phyloP scores from a whole-genome alignment of 257 asterid species.

The Voacanga thouarsii region DNA sequence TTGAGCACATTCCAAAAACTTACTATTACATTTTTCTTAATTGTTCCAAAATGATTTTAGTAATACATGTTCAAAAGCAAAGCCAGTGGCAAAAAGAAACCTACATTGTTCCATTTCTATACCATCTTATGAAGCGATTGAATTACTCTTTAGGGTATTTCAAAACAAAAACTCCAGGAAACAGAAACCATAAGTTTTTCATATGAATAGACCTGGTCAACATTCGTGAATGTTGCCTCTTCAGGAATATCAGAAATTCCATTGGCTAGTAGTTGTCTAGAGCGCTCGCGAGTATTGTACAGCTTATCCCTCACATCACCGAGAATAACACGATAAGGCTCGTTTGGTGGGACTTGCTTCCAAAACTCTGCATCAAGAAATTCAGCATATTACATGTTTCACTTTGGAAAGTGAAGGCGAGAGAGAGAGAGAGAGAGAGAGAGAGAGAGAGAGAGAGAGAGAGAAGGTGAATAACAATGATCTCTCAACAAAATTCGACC shows the following conservation, averaged over 20 bases:
- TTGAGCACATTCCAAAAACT: too few relatives aligned
- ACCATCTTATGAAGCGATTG: not conserved
- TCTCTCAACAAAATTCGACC: not conserved
- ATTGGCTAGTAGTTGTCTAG: slow-evolving; percentile 68
- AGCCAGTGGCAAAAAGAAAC: too few relatives aligned
- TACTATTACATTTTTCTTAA: too few relatives aligned
- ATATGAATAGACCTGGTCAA: slow-evolving; percentile 59
- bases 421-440: not conserved
- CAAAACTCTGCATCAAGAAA: slow-evolving; percentile 64
- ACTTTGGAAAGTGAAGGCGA: slow-evolving; percentile 1
- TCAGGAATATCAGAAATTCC: slow-evolving; percentile 71
- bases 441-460: slow-evolving; percentile 1
- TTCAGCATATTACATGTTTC: slow-evolving; percentile 2
- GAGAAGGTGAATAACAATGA: slow-evolving; percentile 2
- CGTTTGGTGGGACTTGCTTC: slow-evolving; percentile 84
- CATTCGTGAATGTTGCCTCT: slow-evolving; percentile 61
- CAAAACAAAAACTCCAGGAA: not conserved
- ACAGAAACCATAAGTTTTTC: not conserved
- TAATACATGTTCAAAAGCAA: too few relatives aligned
- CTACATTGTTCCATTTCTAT: not conserved
- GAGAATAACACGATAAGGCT: slow-evolving; percentile 93
- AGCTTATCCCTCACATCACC: slow-evolving; percentile 94
- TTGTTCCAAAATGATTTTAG: too few relatives aligned
- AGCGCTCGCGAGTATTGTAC: slow-evolving; percentile 86
- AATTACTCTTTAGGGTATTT: not conserved